Evolutionary conservation across 1,139 yeast species (phyloP).

Genomic region (Debaryomyces robertsiae): DNA sequence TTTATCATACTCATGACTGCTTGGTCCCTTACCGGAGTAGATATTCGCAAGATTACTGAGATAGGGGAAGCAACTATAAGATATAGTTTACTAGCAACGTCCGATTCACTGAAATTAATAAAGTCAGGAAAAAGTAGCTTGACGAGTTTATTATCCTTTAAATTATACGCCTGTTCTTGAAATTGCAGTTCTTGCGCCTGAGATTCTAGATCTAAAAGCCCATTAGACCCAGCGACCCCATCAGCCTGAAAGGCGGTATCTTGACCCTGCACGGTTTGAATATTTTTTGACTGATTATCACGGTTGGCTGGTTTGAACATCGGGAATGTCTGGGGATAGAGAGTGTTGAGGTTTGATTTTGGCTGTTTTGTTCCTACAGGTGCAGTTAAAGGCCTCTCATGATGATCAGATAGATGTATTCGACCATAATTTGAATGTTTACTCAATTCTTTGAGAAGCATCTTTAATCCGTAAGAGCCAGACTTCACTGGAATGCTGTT

Average conservation of each 20-base stretch:
- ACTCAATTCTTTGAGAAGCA: slow-evolving; percentile 36
- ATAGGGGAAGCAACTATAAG: slow-evolving; percentile 45
- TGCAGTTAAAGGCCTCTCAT: slow-evolving; percentile 22
- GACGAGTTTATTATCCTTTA: slow-evolving; percentile 18
- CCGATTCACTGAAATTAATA: slow-evolving; percentile 12
- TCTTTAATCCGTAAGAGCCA: slow-evolving; percentile 39
- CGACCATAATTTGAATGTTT: slow-evolving; percentile 26
- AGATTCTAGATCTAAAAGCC: background rate
- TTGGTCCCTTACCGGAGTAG: slow-evolving; percentile 50
- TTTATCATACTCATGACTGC: slow-evolving; percentile 14
- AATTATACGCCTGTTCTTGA: background rate
- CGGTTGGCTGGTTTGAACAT: slow-evolving; percentile 12
- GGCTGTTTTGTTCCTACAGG: slow-evolving; percentile 12
- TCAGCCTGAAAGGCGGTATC: background rate
- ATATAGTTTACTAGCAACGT: slow-evolving; percentile 20
- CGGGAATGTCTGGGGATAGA: slow-evolving; percentile 11
- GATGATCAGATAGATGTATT: slow-evolving; percentile 12
- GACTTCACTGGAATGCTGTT: slow-evolving; percentile 18
- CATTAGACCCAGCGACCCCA: background rate
- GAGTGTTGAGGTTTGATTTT: slow-evolving; percentile 1
- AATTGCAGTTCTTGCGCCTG: background rate
- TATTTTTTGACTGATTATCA: slow-evolving; percentile 1
- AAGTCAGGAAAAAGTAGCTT: slow-evolving; percentile 24
- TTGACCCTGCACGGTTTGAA: slow-evolving; percentile 1
- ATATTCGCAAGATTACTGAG: slow-evolving; percentile 43